Percentiles rank a stretch among this genome's conserved stretches.
Conservation (phyloP, 306 rosid species). For the Cyclanthera cordifolia region DNA sequence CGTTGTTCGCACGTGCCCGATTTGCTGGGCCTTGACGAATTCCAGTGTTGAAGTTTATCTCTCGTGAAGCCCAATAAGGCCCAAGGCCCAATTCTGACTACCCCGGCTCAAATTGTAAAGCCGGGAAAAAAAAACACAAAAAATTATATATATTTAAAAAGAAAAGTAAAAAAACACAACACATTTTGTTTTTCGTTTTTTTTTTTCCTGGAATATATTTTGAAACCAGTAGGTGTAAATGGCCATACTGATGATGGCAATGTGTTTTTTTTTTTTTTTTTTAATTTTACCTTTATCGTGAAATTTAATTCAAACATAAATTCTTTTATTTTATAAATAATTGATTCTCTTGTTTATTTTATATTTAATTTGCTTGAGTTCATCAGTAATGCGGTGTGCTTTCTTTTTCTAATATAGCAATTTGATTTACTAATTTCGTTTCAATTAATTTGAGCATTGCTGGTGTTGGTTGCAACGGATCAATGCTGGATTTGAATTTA, state of each 20-base stretch:
- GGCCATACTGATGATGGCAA: background rate
- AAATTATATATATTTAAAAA: background rate
- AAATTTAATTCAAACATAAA: constrained; percentile 11
- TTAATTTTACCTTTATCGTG: no score
- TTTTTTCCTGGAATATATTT: background rate
- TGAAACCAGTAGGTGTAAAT: constrained; percentile 8
- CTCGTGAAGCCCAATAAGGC: constrained; percentile 33
- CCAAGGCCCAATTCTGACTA: background rate
- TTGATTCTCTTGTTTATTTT: no score
- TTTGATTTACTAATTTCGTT: background rate
- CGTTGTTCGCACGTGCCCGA: constrained; percentile 54
- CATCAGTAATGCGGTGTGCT: background rate
- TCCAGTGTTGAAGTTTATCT: constrained; percentile 61
- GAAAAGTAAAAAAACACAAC: background rate
- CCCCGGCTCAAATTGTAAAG: constrained; percentile 3
- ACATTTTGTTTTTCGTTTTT: background rate
- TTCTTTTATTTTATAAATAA: constrained; percentile 11
- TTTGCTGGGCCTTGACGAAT: constrained; percentile 51
- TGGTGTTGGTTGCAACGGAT: background rate
- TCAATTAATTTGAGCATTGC: background rate
- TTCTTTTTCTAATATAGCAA: background rate
- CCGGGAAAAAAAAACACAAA: background rate
- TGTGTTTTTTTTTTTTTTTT: background rate
- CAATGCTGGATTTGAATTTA: background rate
- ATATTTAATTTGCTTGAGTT: no score